Percentiles rank a stretch among this genome's conserved stretches.
These are phyloP conservation scores for Wolfiporia cocos DNA, from an alignment of 1,284 basidiomycete genomes.

Conservation along the genomic window DNA sequence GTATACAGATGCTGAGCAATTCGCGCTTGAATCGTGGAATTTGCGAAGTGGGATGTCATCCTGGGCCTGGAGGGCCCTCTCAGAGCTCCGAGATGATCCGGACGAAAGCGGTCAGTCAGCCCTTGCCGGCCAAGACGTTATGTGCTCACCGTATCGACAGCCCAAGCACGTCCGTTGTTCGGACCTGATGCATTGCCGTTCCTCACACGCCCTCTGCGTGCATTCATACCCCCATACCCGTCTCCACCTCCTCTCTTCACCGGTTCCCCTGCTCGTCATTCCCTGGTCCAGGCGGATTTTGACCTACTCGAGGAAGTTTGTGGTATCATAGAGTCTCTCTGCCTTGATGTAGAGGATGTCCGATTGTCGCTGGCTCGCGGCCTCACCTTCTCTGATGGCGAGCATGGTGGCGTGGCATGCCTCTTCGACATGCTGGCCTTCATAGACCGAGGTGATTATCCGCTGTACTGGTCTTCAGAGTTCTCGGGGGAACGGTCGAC, in stretches of 20 bases:
- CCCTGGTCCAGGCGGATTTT: slow-evolving; percentile 61
- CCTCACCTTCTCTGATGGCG: slow-evolving; percentile 43
- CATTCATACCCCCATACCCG: slow-evolving; percentile 51
- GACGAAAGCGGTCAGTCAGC: slow-evolving; percentile 16
- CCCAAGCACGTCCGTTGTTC: slow-evolving; percentile 48
- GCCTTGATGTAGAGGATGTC: slow-evolving; percentile 69
- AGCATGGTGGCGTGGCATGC: slow-evolving; percentile 52
- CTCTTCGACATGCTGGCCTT: slow-evolving; percentile 63
- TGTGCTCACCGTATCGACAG: not conserved
- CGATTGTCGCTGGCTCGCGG: slow-evolving; percentile 67
- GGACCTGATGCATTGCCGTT: slow-evolving; percentile 56
- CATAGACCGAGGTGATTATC: slow-evolving; percentile 62
- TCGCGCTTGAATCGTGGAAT: slow-evolving; percentile 53
- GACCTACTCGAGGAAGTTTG: slow-evolving; percentile 69
- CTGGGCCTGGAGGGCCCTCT: slow-evolving; percentile 71
- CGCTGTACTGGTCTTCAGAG: slow-evolving; percentile 50
- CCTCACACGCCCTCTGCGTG: slow-evolving; percentile 49
- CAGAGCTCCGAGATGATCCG: slow-evolving; percentile 22
- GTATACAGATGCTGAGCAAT: slow-evolving; percentile 17
- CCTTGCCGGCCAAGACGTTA: not conserved
- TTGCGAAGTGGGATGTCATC: slow-evolving; percentile 57
- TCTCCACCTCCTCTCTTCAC: slow-evolving; percentile 35
- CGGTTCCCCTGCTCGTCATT: slow-evolving; percentile 36
- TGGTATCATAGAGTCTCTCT: slow-evolving; percentile 68
- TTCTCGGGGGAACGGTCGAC: slow-evolving; percentile 26